Conservation (phyloP, 768 basidiomycete species). For the Trametes punicea region DNA sequence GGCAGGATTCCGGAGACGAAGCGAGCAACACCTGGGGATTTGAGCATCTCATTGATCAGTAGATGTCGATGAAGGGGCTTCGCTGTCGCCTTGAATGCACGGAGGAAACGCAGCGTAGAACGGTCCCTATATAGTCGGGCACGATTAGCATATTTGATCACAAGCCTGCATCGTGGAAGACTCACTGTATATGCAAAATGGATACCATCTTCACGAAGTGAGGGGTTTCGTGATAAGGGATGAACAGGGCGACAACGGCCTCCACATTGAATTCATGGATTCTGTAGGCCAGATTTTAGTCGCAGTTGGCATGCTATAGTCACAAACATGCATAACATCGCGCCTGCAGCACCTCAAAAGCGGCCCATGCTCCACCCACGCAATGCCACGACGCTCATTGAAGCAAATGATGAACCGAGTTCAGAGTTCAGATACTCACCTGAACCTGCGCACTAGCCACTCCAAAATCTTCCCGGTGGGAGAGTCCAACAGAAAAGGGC, state of each 20-base stretch:
- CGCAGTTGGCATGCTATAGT: too few species aligned
- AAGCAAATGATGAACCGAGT: not conserved
- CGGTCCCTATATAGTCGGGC: conserved; percentile 45
- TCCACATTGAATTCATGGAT: conserved; percentile 92
- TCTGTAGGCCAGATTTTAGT: conserved; percentile 38
- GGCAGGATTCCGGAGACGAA: conserved; percentile 69
- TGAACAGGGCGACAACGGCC: conserved; percentile 71
- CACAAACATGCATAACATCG: too few species aligned
- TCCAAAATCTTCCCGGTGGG: conserved; percentile 84
- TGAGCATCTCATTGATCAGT: conserved; percentile 73
- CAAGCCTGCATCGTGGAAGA: conserved; percentile 4
- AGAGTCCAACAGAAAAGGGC: conserved; percentile 76
- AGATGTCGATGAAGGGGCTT: conserved; percentile 69
- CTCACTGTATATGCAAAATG: conserved; percentile 75
- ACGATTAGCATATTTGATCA: not conserved
- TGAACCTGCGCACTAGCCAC: conserved; percentile 92
- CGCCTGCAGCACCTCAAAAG: too few species aligned
- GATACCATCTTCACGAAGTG: conserved; percentile 93
- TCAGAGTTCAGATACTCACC: conserved; percentile 50
- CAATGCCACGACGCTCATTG: not conserved
- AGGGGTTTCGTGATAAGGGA: conserved; percentile 93
- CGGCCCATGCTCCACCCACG: not conserved
- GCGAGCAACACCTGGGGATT: conserved; percentile 64
- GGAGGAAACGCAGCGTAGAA: conserved; percentile 64
- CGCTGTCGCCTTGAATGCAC: conserved; percentile 73